A percentile compares a stretch with the other conserved stretches of the same genome.
Conservation (phyloP, 495 filamentous ascomycete species). For the Aspergillus sclerotioniger region DNA sequence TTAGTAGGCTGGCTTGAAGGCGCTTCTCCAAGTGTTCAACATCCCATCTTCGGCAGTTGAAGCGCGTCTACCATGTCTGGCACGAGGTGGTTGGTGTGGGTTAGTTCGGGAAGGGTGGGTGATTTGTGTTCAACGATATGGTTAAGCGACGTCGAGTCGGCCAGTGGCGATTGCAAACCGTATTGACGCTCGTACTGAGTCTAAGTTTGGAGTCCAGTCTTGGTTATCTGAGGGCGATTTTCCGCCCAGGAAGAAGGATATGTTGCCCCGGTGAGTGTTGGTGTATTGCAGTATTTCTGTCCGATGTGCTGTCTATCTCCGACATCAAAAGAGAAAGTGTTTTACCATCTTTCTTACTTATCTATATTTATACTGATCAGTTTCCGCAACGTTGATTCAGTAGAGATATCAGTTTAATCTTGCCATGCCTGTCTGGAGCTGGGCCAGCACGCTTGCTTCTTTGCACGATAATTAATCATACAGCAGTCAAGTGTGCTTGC, state of each 20-base stretch:
- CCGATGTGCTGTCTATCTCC: slow-evolving; percentile 28
- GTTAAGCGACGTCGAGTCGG: slow-evolving; percentile 30
- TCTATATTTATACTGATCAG: slow-evolving; percentile 28
- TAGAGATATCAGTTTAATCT: slow-evolving; percentile 35
- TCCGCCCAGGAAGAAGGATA: slow-evolving; percentile 33
- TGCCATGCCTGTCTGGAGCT: slow-evolving; percentile 35
- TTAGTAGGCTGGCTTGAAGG: slow-evolving; percentile 33
- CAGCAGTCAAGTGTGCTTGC: too few relatives aligned
- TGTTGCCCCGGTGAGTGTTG: slow-evolving; percentile 28
- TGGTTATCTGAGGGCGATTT: slow-evolving; percentile 30
- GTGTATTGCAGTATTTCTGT: slow-evolving; percentile 34
- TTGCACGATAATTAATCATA: too few relatives aligned
- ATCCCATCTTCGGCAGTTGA: slow-evolving; percentile 27
- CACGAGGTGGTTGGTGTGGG: slow-evolving; percentile 21
- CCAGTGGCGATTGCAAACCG: slow-evolving; percentile 35
- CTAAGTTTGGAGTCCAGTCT: slow-evolving; percentile 32
- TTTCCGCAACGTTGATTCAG: slow-evolving; percentile 25
- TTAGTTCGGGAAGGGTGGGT: slow-evolving; percentile 16
- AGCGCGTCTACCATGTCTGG: slow-evolving; percentile 24
- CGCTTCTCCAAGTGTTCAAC: slow-evolving; percentile 29
- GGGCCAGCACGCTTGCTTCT: too few relatives aligned
- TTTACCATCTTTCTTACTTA: slow-evolving; percentile 34
- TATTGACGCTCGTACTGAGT: slow-evolving; percentile 35
- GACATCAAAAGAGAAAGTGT: slow-evolving; percentile 37
- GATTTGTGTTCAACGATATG: slow-evolving; percentile 15